A percentile compares a stretch with the other conserved stretches of the same genome.
These are phyloP conservation scores for Plantago coronopus DNA, from an alignment of 305 asterid species.

Conservation along the genomic window DNA sequence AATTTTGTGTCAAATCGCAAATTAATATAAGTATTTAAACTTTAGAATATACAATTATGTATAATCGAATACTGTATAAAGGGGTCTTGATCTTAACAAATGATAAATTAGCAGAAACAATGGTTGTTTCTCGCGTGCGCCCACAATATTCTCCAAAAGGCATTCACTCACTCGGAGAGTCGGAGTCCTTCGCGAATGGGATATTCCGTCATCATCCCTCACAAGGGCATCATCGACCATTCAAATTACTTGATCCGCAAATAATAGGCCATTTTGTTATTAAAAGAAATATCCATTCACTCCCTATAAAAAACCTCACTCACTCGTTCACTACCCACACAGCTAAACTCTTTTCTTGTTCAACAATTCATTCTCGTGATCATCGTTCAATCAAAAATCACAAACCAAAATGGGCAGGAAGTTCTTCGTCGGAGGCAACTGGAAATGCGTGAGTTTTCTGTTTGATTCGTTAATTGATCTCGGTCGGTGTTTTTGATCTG, in stretches of 20 bases:
- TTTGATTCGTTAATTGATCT: no score
- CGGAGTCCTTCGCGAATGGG: not conserved
- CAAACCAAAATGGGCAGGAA: conserved; percentile 56
- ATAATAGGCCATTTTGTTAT: conserved; percentile 24
- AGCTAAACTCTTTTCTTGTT: conserved; percentile 20
- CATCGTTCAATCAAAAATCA: conserved; percentile 24
- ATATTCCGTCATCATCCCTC: conserved; percentile 19
- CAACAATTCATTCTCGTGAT: conserved; percentile 35
- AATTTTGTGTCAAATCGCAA: no score
- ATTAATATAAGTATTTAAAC: no score
- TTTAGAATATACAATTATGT: no score
- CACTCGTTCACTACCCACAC: conserved; percentile 26
- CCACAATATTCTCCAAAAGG: conserved; percentile 31
- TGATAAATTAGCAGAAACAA: not conserved
- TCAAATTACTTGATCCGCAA: conserved; percentile 34
- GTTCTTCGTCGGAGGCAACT: conserved; percentile 99
- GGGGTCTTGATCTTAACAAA: no score
- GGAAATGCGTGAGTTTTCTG: conserved; percentile 88
- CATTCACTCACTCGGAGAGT: no score
- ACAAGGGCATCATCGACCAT: conserved; percentile 33
- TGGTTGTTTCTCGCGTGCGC: conserved; percentile 21
- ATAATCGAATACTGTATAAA: no score
- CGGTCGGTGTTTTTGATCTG: no score
- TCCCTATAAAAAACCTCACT: conserved; percentile 10
- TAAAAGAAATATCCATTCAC: conserved; percentile 18